Base-by-base conservation (phyloP, 176 grass and related monocot genomes). In the Calamus simplicifolius region DNA sequence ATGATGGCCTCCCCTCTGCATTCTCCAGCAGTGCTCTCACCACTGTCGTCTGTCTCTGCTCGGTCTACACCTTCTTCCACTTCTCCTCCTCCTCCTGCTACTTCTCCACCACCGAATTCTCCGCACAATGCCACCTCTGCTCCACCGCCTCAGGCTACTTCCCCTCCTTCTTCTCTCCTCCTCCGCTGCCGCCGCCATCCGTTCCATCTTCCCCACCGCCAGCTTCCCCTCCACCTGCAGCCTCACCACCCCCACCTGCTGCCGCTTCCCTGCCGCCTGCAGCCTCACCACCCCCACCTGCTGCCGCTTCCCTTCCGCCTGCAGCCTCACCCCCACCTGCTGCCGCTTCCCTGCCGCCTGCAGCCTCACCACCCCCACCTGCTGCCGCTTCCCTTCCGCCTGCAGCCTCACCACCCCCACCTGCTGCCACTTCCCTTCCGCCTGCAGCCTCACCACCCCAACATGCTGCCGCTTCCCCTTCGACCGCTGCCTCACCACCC, bases 291-390 rank as follows among this genome's bases (percentile, higher is more conserved):
- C 21, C 21, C 56, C 70, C 59, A 5, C 63, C 73, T 48, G 59
- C 73, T 59, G 50, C 71, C 0, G 19, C 18, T 66, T 73, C 75
- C 18, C 64, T 63, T 14, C 53, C 65, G 14, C 62, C 74, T 0
- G 68, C 75, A 3, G 63, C 78, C 2, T 72, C 89, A 35, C 63
- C 27, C 48, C 35, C 29, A 25, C 80, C 80, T 18, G 49, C 67
- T 52, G 28, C 55, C 5, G 21, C 21, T 23, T 23, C 21, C 21
- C 57, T 74, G 4, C 64, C 75, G 13, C 66, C 88, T 1, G 17
- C 38, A 6, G 71, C 19, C 63, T 61, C 82, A 3, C 70, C 85
- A 50, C 87, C 88, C 4, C 82, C 76, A 5, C 35, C 51, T 0
- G 51, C 16, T 27, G 21, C 21, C 21, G 21, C 21, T 23, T 23